A percentile compares a stretch with the other conserved stretches of the same genome.
Conservation (phyloP, 2,329 filamentous ascomycete genomes). For the Trichoderma sp. region DNA sequence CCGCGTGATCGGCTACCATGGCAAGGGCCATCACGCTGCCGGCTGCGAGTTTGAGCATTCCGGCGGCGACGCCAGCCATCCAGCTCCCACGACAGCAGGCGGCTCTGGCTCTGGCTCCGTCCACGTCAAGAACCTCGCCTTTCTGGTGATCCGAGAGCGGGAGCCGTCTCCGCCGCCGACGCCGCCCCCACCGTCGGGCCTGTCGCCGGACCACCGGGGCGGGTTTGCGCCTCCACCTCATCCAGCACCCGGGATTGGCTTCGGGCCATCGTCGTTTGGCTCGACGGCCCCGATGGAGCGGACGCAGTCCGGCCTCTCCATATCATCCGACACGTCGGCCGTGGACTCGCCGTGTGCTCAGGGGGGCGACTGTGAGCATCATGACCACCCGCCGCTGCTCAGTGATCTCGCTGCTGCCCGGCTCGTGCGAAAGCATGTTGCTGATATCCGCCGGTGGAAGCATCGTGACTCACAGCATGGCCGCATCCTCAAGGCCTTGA, state of each 20-base stretch:
- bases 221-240: conserved; percentile 28
- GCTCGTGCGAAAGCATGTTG: conserved; percentile 52
- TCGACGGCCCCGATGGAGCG: conserved; percentile 45
- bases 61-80: neutral
- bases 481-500: conserved; percentile 59
- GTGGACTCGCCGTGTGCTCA: conserved; percentile 36
- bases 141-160: conserved; percentile 45
- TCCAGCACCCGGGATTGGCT: conserved; percentile 28
- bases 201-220: conserved; percentile 30
- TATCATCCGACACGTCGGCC: conserved; percentile 44
- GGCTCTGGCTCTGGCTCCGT: conserved; percentile 33
- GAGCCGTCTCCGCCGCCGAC: conserved; percentile 26
- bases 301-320: conserved; percentile 52
- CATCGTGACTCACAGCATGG: conserved; percentile 55
- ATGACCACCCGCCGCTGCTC: conserved; percentile 33
- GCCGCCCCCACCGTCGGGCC: conserved; percentile 25
- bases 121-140: conserved; percentile 38
- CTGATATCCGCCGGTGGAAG: conserved; percentile 44
- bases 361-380: conserved; percentile 32
- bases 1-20: conserved; percentile 22
- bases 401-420: conserved; percentile 52
- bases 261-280: conserved; percentile 12
- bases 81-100: neutral
- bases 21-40: conserved; percentile 16
- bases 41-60: conserved; percentile 18